Evolutionary conservation across 805 yeast genomes (phyloP).

Genomic region (Saccharomycopsis sp.): DNA sequence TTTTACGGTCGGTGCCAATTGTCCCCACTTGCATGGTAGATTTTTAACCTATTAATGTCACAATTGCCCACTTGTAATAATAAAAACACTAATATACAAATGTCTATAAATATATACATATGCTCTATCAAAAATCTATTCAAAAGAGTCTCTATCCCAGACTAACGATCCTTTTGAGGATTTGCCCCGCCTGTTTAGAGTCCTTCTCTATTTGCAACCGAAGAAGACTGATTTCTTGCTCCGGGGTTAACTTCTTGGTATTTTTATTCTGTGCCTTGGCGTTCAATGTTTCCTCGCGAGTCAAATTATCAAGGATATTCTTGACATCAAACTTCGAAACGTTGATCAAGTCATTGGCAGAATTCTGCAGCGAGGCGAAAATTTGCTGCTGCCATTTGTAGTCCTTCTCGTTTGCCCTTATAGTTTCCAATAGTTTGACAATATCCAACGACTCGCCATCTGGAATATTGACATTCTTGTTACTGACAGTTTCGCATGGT

Average conservation of each 20-base stretch:
- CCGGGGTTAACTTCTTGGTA: neutral
- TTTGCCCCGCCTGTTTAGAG: neutral
- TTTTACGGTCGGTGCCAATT: no score
- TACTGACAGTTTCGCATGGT: constrained; percentile 88
- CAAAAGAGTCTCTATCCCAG: no score
- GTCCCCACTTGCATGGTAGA: no score
- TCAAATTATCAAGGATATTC: neutral
- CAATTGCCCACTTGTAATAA: no score
- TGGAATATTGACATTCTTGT: constrained; percentile 52
- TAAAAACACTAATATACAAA: no score
- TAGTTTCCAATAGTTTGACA: constrained; percentile 37
- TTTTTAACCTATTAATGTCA: no score
- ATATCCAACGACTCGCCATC: constrained; percentile 79
- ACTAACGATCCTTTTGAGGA: neutral
- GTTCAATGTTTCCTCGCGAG: neutral
- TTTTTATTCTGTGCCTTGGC: neutral
- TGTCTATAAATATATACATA: no score
- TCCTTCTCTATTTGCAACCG: neutral
- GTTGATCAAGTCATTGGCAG: constrained; percentile 7
- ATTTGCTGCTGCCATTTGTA: neutral
- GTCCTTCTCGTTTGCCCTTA: neutral
- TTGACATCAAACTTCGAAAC: constrained; percentile 10
- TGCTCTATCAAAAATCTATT: no score
- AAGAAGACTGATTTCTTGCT: neutral
- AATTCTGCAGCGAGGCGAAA: constrained; percentile 2